Base-by-base conservation (phyloP, 2,329 filamentous ascomycete genomes). In the Eutypella sp. region DNA sequence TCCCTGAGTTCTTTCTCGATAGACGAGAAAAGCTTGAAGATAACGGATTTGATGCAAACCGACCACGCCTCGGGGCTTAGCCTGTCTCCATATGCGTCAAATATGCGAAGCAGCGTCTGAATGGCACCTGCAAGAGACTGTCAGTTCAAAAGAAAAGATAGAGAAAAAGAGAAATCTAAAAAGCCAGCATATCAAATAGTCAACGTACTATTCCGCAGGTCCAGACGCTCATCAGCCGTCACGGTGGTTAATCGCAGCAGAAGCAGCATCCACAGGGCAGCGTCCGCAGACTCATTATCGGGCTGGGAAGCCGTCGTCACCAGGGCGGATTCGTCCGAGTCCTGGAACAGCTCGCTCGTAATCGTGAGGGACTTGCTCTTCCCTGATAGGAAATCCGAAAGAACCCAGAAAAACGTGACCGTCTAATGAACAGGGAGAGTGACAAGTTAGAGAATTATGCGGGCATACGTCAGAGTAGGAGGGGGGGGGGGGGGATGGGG, bases 371-470 rank as follows among this genome's bases (percentile, higher is more conserved):
- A 72, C 47, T 72, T 73, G 44, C 75, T 80, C 54, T 78, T 80
- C 3, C 74, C 69, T 2, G 81, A 84, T 4, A 97, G 73, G 52
- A 91, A 93, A 64, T 96, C 91, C 0, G 92, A 96, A 7, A 96
- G 79, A 44, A 92, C 91, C 89, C 91, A 96, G 64, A 96, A 95
- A 61, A 95, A 93, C 0, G 92, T 96, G 8, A 96, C 88, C 1
- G 91, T 93, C 81, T 89, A 15, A 15, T 15, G 29, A 15, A 33
- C n/a, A 42, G 3, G 19, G 40, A 27, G 23, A 31, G 48, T 42
- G 44, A 57, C 43, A 29, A 29, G 53, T 53, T 18, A 52, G 37
- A n/a, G 5, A 39, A 15, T 20, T 9, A n/a, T n/a, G n/a, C n/a
- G n/a, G n/a, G n/a, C n/a, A n/a, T n/a, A n/a, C n/a, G 3, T 5